These are phyloP conservation scores for Yarrowia sp. DNA, from an alignment of 805 yeast species.

Conservation along the genomic window DNA sequence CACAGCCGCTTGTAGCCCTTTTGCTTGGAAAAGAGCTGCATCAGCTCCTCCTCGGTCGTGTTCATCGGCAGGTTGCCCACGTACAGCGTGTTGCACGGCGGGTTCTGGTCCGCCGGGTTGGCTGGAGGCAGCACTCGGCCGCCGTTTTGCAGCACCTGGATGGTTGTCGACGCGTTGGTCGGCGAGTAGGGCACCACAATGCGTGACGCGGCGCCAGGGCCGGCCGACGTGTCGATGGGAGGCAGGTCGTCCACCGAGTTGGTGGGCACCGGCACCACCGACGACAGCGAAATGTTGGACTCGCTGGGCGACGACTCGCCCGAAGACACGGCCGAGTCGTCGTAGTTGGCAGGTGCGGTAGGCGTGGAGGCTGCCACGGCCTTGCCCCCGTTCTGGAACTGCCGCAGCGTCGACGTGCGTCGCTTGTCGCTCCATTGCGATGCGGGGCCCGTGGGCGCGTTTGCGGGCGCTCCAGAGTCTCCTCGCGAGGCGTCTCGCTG, in stretches of 20 bases:
- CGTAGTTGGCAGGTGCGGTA: constrained; percentile 16
- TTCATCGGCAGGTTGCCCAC: constrained; percentile 98
- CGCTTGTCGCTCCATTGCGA: constrained; percentile 26
- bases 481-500: not conserved
- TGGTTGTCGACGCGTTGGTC: constrained; percentile 35
- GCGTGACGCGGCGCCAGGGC: constrained; percentile 26
- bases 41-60: constrained; percentile 88
- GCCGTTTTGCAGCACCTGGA: constrained; percentile 41
- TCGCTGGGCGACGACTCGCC: constrained; percentile 14
- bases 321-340: not conserved
- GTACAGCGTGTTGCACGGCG: constrained; percentile 95
- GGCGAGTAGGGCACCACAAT: constrained; percentile 37
- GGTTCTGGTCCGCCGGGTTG: constrained; percentile 98
- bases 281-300: constrained; percentile 9
- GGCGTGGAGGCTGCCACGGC: constrained; percentile 2
- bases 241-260: constrained; percentile 23
- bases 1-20: constrained; percentile 90
- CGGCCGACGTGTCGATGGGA: constrained; percentile 22
- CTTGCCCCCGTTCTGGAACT: constrained; percentile 18
- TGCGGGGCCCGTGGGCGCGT: constrained; percentile 24
- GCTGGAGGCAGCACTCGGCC: constrained; percentile 52
- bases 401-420: constrained; percentile 14
- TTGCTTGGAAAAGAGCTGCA: constrained; percentile 81
- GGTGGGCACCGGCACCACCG: constrained; percentile 10
- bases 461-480: not conserved